Base-by-base conservation (phyloP, 1,284 basidiomycete genomes). In the Leccinum solheimii region DNA sequence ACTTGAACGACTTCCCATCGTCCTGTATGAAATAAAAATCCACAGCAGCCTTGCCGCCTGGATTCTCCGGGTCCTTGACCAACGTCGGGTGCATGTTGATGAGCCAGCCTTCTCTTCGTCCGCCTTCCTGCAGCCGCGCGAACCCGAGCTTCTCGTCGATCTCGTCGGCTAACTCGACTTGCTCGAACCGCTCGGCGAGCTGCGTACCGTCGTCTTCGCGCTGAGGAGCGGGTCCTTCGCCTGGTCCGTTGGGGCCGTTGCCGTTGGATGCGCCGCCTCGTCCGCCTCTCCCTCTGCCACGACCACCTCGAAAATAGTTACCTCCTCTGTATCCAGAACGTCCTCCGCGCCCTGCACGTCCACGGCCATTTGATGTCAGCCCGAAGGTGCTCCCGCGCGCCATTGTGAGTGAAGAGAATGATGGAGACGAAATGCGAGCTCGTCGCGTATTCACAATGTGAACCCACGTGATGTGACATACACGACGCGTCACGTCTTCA, bases 51-150 rank as follows among this genome's bases (percentile, higher is more conserved):
- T 87, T 89, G 16, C 94, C 95, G 11, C 84, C 84, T 7, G 91
- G 83, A 79, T 88, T 88, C 51, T 91, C 88, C 3, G 92, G 79
- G 69, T 96, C 94, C 74, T 93, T 91, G n/a, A 97, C 75, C 5
- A 97, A 78, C 0, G 95, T 98, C 87, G 96, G 94, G 75, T 97
- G 97, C 96, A 99, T 99, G 75, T 98, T 98, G 64, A 99, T 90
- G 72, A 99, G 81, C 97, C 97, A 99, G 1, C 94, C 95, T 61
- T 93, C 90, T 68, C 81, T 85, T 67, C 79, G 79, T 6, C 82
- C 78, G 0, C 93, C 94, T 67, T 91, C 88, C 64, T 93, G 87
- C 58, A 92, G 81, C 59, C 88, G 81, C 50, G 82, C 81, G 76
- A 99, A 99, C 0, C 97, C 97, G 30, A 99, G 81, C 74, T 91